These are phyloP conservation scores for Nadsonia fulvescens DNA, from an alignment of 805 yeast species.

Conservation along the genomic window DNA sequence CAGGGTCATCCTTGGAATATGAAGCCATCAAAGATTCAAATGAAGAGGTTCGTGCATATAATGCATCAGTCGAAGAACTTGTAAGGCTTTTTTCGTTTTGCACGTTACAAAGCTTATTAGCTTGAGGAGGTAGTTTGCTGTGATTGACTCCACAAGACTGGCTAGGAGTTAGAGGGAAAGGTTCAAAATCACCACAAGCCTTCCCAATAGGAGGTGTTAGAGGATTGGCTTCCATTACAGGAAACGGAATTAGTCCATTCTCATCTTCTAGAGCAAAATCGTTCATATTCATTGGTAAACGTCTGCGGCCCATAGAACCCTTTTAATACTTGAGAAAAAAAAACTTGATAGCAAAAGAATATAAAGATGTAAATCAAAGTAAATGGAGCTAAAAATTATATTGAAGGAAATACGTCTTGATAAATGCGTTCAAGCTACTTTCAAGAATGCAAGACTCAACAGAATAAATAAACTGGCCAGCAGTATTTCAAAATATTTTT, in stretches of 20 bases:
- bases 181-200: neutral
- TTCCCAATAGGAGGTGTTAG: slow-evolving; percentile 7
- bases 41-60: slow-evolving; percentile 9
- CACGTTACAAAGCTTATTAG: slow-evolving; percentile 4
- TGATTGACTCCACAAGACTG: neutral
- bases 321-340: too few relatives aligned
- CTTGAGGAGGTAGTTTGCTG: slow-evolving; percentile 3
- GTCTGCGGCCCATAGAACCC: too few relatives aligned
- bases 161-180: neutral
- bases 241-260: slow-evolving; percentile 9
- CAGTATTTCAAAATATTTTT: too few relatives aligned
- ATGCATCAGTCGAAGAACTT: neutral
- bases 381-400: too few relatives aligned
- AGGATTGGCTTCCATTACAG: slow-evolving; percentile 8
- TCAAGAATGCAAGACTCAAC: too few relatives aligned
- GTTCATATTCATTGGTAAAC: too few relatives aligned
- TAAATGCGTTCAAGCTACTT: too few relatives aligned
- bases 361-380: too few relatives aligned
- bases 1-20: slow-evolving; percentile 12
- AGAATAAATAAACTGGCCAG: too few relatives aligned
- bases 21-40: slow-evolving; percentile 10
- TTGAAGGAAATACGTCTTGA: too few relatives aligned
- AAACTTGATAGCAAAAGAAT: too few relatives aligned
- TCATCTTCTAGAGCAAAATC: too few relatives aligned
- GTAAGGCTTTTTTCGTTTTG: neutral